A percentile compares a stretch with the other conserved stretches of the same genome.
phyloP scores from a whole-genome alignment of 352 stramenopile genomes.

The Pythium inflatum region DNA sequence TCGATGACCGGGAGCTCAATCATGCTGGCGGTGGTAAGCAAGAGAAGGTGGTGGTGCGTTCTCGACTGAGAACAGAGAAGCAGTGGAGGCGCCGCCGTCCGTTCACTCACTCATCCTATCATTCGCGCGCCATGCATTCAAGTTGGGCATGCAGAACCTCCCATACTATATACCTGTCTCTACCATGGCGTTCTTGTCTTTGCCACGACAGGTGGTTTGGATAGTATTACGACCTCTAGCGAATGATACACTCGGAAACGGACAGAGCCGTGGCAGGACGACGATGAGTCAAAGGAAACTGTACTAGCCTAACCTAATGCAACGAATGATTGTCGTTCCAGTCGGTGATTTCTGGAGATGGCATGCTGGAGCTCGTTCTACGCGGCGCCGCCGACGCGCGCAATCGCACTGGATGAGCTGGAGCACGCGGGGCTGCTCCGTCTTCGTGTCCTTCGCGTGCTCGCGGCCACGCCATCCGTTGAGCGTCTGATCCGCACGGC shows the following conservation, averaged over 20 bases:
- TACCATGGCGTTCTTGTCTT: slow-evolving; percentile 8
- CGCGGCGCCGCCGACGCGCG: slow-evolving; percentile 68
- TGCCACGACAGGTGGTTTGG: too few species aligned
- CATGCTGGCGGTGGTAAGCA: slow-evolving; percentile 34
- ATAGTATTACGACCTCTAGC: too few species aligned
- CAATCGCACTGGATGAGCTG: slow-evolving; percentile 95
- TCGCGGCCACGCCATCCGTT: slow-evolving; percentile 10
- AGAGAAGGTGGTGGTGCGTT: slow-evolving; percentile 3
- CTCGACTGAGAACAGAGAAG: too few species aligned
- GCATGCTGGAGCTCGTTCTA: slow-evolving; percentile 70
- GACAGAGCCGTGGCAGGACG: too few species aligned
- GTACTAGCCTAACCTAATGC: too few species aligned
- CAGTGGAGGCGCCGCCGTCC: too few species aligned
- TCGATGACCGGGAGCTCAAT: slow-evolving; percentile 85
- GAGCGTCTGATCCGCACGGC: slow-evolving; percentile 15
- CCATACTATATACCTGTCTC: neutral
- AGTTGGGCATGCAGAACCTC: slow-evolving; percentile 23
- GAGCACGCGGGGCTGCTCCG: slow-evolving; percentile 85
- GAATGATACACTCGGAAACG: too few species aligned
- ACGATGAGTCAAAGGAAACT: too few species aligned
- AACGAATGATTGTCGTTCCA: too few species aligned
- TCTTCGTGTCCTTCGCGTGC: slow-evolving; percentile 46
- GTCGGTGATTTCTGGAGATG: too few species aligned
- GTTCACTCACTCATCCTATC: slow-evolving; percentile 27
- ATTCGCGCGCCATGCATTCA: slow-evolving; percentile 19